Evolutionary conservation across 495 filamentous ascomycete genomes (phyloP).

Genomic region (Penicillium antarcticum): DNA sequence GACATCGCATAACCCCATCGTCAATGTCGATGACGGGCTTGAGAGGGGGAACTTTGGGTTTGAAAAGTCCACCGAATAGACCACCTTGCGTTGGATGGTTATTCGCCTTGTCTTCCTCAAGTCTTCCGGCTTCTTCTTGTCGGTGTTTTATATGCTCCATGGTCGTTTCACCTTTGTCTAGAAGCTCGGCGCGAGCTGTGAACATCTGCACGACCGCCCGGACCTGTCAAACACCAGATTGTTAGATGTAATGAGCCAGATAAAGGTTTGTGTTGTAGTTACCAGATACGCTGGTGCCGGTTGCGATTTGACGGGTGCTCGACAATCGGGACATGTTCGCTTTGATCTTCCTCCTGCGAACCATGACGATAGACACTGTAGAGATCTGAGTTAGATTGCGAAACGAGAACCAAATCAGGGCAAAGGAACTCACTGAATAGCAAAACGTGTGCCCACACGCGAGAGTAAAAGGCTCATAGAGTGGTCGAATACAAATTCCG

Average conservation of each 20-base stretch:
- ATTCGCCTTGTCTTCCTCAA: constrained; percentile 55
- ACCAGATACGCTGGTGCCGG: constrained; percentile 72
- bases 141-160: constrained; percentile 58
- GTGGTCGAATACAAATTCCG: constrained; percentile 64
- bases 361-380: constrained; percentile 64
- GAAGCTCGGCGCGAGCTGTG: constrained; percentile 58
- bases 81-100: constrained; percentile 49
- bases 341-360: constrained; percentile 55
- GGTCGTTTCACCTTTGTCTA: constrained; percentile 60
- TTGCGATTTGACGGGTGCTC: constrained; percentile 52
- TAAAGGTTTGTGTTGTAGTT: constrained; percentile 12
- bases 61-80: constrained; percentile 65
- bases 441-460: constrained; percentile 75
- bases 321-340: constrained; percentile 73
- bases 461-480: constrained; percentile 72
- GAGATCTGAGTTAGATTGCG: constrained; percentile 13
- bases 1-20: constrained; percentile 64
- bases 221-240: constrained; percentile 42
- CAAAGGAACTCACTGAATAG: constrained; percentile 52
- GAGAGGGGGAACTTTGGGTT: constrained; percentile 16
- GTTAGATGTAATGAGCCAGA: neutral
- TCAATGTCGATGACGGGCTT: constrained; percentile 53
- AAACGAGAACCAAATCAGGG: neutral
- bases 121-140: constrained; percentile 57
- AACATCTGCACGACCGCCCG: constrained; percentile 66